Conservation (phyloP, 2,329 filamentous ascomycete species). For the Penicillium frequentans region DNA sequence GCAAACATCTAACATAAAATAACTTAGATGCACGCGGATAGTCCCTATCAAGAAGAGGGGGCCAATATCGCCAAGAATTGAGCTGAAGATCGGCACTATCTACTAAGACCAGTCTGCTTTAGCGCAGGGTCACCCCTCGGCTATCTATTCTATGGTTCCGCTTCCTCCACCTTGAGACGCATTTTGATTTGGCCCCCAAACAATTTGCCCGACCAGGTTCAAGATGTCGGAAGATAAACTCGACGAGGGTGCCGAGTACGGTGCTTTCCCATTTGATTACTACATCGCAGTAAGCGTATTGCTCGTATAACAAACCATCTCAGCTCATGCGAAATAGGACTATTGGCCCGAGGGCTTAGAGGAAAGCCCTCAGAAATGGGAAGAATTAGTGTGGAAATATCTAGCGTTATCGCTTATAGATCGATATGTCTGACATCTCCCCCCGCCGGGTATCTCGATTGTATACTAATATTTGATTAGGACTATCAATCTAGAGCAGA, state of each 20-base stretch:
- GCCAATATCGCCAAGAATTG: too few relatives aligned
- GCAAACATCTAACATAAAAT: too few relatives aligned
- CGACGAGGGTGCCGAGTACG: constrained; percentile 1
- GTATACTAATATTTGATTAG: too few relatives aligned
- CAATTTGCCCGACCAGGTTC: not conserved
- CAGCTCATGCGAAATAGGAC: constrained; percentile 1
- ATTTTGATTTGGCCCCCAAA: not conserved
- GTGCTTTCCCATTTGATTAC: constrained; percentile 1
- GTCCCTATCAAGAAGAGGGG: too few relatives aligned
- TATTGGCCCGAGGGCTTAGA: not conserved
- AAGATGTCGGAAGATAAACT: constrained; percentile 2
- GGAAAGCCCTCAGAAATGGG: constrained; percentile 2
- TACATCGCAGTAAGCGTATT: constrained; percentile 2
- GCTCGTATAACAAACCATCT: not conserved
- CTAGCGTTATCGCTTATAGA: constrained; percentile 3
- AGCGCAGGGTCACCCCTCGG: too few relatives aligned
- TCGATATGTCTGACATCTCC: constrained; percentile 1
- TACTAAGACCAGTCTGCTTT: too few relatives aligned
- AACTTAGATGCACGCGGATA: too few relatives aligned
- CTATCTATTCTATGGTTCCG: not conserved
- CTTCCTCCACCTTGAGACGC: not conserved
- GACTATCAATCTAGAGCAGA: too few relatives aligned
- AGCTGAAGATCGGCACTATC: too few relatives aligned
- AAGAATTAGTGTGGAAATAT: constrained; percentile 3
- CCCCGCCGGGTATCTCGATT: not conserved